Base-by-base conservation (phyloP, 179 eudicot genomes). In the Camellia oleifera region DNA sequence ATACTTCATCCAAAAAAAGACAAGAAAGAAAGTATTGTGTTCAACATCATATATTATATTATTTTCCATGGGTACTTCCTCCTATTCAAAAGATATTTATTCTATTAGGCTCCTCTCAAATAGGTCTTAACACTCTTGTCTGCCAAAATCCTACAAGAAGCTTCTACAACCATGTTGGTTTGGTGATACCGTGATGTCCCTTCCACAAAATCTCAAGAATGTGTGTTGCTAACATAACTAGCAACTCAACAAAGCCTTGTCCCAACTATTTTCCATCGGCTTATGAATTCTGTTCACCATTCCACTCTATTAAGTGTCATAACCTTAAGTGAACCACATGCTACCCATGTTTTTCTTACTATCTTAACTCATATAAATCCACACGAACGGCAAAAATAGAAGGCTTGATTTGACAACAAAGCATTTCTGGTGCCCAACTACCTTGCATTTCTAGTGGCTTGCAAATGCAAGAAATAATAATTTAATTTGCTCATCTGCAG, bases 131-230 rank as follows among this genome's bases (percentile, higher is more conserved):
- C 26, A 15, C 73, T 17, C 14, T 71, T 23, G 2, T 56, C 77
- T 52, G 15, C 76, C 42, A 11, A 52, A 53, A 17, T 69, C 52
- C 72, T 44, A 54, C 4, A 6, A 23, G 18, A 72, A 72, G 76
- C 18, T 72, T 15, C 42, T 23, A 72, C n/a, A 20, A 4, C 75
- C 20, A 72, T 18, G 42, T 40, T 66, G 15, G 15, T 52, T 18
- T 72, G 44, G 44, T 72, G 40, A 57, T 74, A 56, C 64, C 76
- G 9, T 73, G 10, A 73, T 26, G 56, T 73, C 18, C 48, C 14
- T 73, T 54, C 76, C 48, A 4, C 57, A 9, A 14, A 48, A n/a
- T 63, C 7, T 70, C 74, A 70, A 46, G 74, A 3, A 58, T n/a
- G 15, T 63, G 7, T 6, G 26, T 20, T 63, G 40, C 18, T 42